Base-by-base conservation (phyloP, 2,329 filamentous ascomycete genomes). In the Penicillium hesseltinei region DNA sequence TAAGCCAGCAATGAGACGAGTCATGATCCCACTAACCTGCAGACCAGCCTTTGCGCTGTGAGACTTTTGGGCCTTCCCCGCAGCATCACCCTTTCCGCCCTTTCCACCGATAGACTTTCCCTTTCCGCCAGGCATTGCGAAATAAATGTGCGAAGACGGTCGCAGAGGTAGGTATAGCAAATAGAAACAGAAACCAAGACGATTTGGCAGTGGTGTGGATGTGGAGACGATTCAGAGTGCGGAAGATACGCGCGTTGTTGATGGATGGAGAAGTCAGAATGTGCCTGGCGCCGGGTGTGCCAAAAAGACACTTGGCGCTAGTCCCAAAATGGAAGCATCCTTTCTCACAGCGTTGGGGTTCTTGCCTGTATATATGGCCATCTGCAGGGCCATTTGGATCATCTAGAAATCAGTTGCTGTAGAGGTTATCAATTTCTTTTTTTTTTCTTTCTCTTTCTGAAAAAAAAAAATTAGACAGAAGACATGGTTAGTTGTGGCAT, bases 31-130 rank as follows among this genome's bases (percentile, higher is more conserved):
- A 63, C 90, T 84, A 83, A 97, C 92, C 89, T 97, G 92, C 68
- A 97, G 85, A 75, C 92, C 92, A 75, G 92, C 92, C 78, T 94
- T 92, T 73, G 91, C 91, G 70, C 92, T 96, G 82, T 96, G 92
- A 70, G 85, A 88, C 81, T 94, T 96, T 81, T 95, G 90, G 73
- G 90, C 88, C 82, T 96, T 96, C 81, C 90, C 90, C 75, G 87
- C 88, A 70, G 83, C 85, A 65, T 85, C 84, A 83, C 94, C 94
- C 69, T 90, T 90, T 70, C 90, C 90, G 57, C 89, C 92, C 87
- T 95, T 96, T 74, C 92, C 92, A 71, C 92, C 92, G 68, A 88
- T 85, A 64, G 88, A 91, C 83, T 92, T 95, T 84, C 92, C 92
- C 84, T 97, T 97, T 81, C 92, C 92, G 74, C 92, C 92, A 74